Conservation (phyloP, 345 rosid genomes). For the Bruguiera parviflora region DNA sequence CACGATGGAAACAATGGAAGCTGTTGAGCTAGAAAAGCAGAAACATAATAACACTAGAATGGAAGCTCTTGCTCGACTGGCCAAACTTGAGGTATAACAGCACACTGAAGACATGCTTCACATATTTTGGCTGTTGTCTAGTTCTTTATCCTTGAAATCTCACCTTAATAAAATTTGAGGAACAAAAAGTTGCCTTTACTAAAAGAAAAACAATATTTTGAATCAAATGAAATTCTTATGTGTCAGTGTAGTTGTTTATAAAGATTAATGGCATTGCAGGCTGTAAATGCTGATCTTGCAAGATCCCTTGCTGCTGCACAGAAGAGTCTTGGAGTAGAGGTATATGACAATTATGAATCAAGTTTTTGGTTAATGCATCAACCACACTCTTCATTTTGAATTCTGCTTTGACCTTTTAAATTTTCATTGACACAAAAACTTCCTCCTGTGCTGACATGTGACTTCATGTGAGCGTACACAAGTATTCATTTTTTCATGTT, state of each 20-base stretch:
- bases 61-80: constrained; percentile 76
- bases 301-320: constrained; percentile 73
- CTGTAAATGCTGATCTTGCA: constrained; percentile 82
- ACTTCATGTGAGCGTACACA: too few relatives aligned
- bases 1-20: constrained; percentile 91
- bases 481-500: constrained; percentile 4
- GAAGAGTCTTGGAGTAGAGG: constrained; percentile 87
- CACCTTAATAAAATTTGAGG: neutral
- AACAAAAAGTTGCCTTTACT: too few relatives aligned
- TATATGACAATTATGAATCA: constrained; percentile 35
- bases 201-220: neutral
- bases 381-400: constrained; percentile 7
- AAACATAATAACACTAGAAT: constrained; percentile 94
- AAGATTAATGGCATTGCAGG: constrained; percentile 52
- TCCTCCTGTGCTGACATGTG: neutral
- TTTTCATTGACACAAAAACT: neutral
- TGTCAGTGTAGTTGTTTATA: constrained; percentile 20
- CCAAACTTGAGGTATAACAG: constrained; percentile 74
- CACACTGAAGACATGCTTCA: constrained; percentile 10
- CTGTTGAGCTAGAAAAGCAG: constrained; percentile 86
- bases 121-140: constrained; percentile 7
- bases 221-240: constrained; percentile 11
- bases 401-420: neutral
- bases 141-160: neutral
- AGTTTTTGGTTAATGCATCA: constrained; percentile 5